Evolutionary conservation across 2,329 filamentous ascomycete genomes (phyloP), one percentile per base, ranked within the genome.

Genomic region (Nannizziopsis barbatae): DNA sequence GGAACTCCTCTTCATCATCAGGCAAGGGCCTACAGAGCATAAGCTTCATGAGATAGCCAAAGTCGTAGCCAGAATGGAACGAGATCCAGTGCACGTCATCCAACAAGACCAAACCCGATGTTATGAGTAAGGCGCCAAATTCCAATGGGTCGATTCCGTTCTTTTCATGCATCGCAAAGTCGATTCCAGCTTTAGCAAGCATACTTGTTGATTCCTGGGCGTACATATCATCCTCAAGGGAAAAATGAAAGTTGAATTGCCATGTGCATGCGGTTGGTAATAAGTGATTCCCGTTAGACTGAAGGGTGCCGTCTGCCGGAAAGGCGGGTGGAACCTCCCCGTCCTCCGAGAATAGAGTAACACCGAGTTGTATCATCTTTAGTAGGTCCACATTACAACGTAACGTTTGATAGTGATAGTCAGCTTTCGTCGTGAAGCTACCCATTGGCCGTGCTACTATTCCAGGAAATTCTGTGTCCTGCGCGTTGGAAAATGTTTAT

Each of bases 211-310:
- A 95, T 50, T 88, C 84, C 63, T 95, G 84, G 54, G 93, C 92
- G 69, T 93, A 96, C 92, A 98, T 98, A 68, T 98, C 92, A 35
- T 90, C 81, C 56, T 92, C 85, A 8, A 95, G 75, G 1, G 87
- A 92, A 67, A 96, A 98, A 58, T 89, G 84, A 70, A 98, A 98
- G 73, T 98, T 96, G 75, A 98, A 98, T 58, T 95, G 90, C 92
- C 92, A 98, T 14, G 90, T 93, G 62, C 85, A 93, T 12, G 86
- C 90, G 51, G 87, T 81, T 32, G 66, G 65, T n/a, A 73, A 63
- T 47, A 76, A 68, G 54, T 73, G 73, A 53, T 72, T 74, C 15
- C 66, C 68, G 54, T 76, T 75, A 20, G 68, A 66, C 54, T 71
- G 68, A 38, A 72, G 65, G 53, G 71, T 70, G 47, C 72, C 65